Evolutionary conservation across 2,329 filamentous ascomycete species (phyloP).

Genomic region (Epichloe baconii): DNA sequence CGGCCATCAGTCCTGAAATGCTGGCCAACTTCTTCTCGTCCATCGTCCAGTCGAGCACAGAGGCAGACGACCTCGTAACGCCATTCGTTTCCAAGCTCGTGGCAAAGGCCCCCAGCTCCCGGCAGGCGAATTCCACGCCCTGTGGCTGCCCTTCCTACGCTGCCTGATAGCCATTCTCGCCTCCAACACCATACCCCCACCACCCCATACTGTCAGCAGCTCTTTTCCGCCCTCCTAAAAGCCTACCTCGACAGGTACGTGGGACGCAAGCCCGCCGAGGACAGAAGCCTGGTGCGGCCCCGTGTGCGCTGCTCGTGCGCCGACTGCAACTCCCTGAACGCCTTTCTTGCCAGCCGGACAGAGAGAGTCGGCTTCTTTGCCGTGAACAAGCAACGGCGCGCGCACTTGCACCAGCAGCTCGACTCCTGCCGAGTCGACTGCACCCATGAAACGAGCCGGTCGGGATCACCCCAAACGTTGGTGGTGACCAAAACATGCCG

Average conservation of each 20-base stretch:
- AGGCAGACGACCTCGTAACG: conserved; percentile 7
- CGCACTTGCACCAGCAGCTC: conserved; percentile 12
- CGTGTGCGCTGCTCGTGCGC: too few relatives aligned
- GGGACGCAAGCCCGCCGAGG: conserved; percentile 5
- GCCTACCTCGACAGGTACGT: conserved; percentile 14
- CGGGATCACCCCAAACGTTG: conserved; percentile 6
- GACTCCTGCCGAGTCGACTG: conserved; percentile 9
- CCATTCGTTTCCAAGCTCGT: conserved; percentile 11
- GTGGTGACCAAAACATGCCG: conserved; percentile 14
- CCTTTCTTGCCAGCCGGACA: conserved; percentile 12
- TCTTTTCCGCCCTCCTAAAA: conserved; percentile 13
- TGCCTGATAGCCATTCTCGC: conserved; percentile 9
- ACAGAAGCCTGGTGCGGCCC: conserved; percentile 1
- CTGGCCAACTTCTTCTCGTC: conserved; percentile 6
- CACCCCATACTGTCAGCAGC: conserved; percentile 9
- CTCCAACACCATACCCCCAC: background rate
- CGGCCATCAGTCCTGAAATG: background rate
- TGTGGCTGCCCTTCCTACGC: conserved; percentile 20
- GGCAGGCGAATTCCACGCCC: conserved; percentile 7
- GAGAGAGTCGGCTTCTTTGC: background rate
- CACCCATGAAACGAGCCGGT: conserved; percentile 9
- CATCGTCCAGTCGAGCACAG: conserved; percentile 7
- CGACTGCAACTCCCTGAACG: conserved; percentile 14
- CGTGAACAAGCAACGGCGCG: conserved; percentile 4
- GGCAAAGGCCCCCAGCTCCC: conserved; percentile 7